These are phyloP conservation scores for Zygosaccharomyces siamensis DNA, from an alignment of 805 yeast genomes.

Conservation along the genomic window DNA sequence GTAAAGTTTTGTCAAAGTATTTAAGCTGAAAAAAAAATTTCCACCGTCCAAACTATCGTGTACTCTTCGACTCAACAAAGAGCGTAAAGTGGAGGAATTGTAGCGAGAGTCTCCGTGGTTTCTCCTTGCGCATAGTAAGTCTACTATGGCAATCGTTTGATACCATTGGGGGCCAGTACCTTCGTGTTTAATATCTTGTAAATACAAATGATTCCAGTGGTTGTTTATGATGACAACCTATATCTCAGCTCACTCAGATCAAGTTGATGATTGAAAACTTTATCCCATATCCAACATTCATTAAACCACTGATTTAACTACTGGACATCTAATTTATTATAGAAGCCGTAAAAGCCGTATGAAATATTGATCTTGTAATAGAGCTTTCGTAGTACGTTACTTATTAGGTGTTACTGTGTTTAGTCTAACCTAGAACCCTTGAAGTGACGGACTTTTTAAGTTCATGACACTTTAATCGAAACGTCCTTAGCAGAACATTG, in stretches of 20 bases:
- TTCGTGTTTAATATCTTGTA: neutral
- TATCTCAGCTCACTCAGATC: slow-evolving; percentile 44
- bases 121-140: slow-evolving; percentile 8
- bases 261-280: slow-evolving; percentile 35
- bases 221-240: slow-evolving; percentile 36
- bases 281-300: slow-evolving; percentile 40
- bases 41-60: too few relatives aligned
- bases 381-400: neutral
- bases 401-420: neutral
- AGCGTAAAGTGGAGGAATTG: too few relatives aligned
- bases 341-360: neutral
- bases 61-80: too few relatives aligned
- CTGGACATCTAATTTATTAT: neutral
- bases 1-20: neutral
- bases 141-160: slow-evolving; percentile 6
- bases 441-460: neutral
- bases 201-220: neutral
- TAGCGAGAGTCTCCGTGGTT: neutral
- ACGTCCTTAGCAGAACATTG: neutral
- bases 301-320: slow-evolving; percentile 32
- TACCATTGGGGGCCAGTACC: neutral
- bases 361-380: too few relatives aligned
- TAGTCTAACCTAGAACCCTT: neutral
- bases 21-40: neutral
- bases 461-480: too few relatives aligned